Conservation (phyloP, 2,329 filamentous ascomycete species). For the Verticillium isaacii region DNA sequence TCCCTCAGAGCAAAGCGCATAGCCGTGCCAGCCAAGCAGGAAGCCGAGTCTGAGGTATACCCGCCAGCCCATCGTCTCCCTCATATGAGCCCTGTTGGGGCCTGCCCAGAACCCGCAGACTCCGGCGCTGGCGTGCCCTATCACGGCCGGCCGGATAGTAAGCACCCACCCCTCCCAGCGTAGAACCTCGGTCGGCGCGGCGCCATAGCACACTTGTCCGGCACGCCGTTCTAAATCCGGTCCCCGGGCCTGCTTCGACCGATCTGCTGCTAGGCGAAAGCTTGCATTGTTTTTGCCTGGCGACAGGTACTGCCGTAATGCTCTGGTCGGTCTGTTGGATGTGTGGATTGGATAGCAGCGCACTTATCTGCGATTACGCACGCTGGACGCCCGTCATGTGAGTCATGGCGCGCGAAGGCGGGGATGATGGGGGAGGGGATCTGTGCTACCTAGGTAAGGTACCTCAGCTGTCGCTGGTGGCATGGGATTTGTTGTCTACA, state of each 20-base stretch:
- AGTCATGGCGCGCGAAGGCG: background rate
- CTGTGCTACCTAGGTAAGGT: background rate
- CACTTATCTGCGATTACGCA: background rate
- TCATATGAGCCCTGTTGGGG: too few species aligned
- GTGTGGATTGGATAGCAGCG: background rate
- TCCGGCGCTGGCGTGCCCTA: background rate
- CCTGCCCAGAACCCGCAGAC: background rate
- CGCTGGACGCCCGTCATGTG: background rate
- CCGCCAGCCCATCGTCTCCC: background rate
- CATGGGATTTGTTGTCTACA: background rate
- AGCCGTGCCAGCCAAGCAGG: background rate
- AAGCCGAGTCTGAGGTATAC: background rate
- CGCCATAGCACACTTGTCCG: background rate
- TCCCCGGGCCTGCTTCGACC: background rate
- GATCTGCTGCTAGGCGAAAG: background rate
- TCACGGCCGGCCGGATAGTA: background rate
- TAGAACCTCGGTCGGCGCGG: background rate
- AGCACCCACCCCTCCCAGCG: background rate
- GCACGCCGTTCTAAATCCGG: background rate
- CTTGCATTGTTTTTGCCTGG: background rate
- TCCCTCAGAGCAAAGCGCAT: background rate
- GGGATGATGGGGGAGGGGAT: background rate
- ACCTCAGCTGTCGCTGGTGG: background rate
- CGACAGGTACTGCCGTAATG: background rate
- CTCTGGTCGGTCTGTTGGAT: background rate